Conservation (phyloP, 352 stramenopile species). For the Pythium dissotocum region DNA sequence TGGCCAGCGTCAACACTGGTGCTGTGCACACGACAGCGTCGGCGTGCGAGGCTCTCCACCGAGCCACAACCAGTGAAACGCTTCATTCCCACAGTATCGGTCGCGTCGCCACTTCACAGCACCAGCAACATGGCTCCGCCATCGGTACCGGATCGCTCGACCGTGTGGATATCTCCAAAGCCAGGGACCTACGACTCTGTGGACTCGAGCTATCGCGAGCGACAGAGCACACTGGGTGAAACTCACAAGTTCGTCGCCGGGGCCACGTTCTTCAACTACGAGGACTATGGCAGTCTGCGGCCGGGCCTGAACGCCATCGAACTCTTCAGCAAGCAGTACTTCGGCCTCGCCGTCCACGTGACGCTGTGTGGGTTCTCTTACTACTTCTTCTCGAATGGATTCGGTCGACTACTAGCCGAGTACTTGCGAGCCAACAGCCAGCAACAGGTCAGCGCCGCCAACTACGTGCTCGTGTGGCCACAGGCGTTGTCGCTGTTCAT, state of each 20-base stretch:
- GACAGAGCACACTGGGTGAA: no score
- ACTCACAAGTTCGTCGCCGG: slow-evolving; percentile 22
- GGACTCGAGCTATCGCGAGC: no score
- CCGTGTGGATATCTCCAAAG: no score
- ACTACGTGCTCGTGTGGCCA: slow-evolving; percentile 44
- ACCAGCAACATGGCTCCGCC: no score
- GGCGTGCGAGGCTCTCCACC: no score
- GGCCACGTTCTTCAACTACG: slow-evolving; percentile 48
- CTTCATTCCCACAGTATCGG: no score
- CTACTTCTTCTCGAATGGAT: slow-evolving; percentile 24
- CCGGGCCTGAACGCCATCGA: slow-evolving; percentile 6
- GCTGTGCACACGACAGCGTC: no score
- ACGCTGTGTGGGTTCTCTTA: slow-evolving; percentile 18
- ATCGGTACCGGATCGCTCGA: no score
- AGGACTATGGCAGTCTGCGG: slow-evolving; percentile 43
- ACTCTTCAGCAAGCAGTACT: slow-evolving; percentile 19
- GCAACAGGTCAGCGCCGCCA: slow-evolving; percentile 20
- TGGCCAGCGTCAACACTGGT: no score
- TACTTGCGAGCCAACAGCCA: slow-evolving; percentile 17
- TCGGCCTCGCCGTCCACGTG: neutral
- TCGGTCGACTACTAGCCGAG: slow-evolving; percentile 19
- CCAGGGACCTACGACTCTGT: no score
- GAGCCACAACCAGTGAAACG: no score
- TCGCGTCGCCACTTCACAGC: no score
- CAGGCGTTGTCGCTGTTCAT: slow-evolving; percentile 70